phyloP scores from a whole-genome alignment of 805 yeast genomes.

The Cyberlindnera xylosilytica region DNA sequence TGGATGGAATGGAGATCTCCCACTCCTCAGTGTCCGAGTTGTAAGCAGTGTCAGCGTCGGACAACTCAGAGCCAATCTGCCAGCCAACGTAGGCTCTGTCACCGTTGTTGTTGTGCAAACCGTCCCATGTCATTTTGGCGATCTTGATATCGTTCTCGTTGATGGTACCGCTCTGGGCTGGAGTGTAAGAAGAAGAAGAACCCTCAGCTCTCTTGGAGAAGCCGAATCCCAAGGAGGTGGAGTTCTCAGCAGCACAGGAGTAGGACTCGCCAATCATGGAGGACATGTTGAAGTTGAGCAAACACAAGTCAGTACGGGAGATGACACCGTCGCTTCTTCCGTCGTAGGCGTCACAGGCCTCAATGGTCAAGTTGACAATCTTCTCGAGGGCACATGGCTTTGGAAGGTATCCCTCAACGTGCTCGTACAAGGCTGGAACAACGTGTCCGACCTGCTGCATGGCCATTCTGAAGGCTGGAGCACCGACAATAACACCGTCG shows the following conservation, averaged over 20 bases:
- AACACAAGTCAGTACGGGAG: constrained; percentile 2
- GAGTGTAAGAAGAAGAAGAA: neutral
- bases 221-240: constrained; percentile 2
- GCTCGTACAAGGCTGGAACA: neutral
- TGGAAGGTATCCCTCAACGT: neutral
- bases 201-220: constrained; percentile 3
- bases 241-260: constrained; percentile 1
- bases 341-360: constrained; percentile 2
- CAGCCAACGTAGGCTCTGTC: constrained; percentile 2
- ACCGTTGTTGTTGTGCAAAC: neutral
- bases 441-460: constrained; percentile 1
- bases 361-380: constrained; percentile 5
- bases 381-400: constrained; percentile 2
- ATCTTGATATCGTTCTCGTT: neutral
- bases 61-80: neutral
- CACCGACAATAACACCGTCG: constrained; percentile 5
- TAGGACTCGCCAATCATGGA: constrained; percentile 1
- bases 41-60: constrained; percentile 1
- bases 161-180: constrained; percentile 4
- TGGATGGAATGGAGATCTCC: neutral
- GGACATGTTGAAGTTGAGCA: neutral
- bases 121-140: neutral
- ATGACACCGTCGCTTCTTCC: constrained; percentile 4
- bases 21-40: neutral
- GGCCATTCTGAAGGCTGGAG: constrained; percentile 5